Evolutionary conservation across 2,329 filamentous ascomycete genomes (phyloP).

Genomic region (Ceratocystis lukuohia): DNA sequence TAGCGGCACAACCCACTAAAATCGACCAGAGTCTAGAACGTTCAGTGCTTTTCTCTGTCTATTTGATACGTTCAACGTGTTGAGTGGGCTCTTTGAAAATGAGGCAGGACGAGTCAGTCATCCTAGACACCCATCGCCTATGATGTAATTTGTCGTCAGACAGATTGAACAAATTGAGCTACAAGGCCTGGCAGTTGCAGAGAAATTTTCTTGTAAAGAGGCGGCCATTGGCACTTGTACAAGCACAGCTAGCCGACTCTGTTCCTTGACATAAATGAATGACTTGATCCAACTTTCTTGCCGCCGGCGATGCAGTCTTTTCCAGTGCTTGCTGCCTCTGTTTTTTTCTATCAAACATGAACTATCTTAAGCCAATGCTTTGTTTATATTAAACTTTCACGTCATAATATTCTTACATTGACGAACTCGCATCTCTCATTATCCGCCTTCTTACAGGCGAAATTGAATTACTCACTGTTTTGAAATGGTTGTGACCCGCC

Average conservation of each 20-base stretch:
- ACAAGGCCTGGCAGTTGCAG: not conserved
- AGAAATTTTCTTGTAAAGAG: no score
- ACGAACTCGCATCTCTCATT: no score
- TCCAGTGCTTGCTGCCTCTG: not conserved
- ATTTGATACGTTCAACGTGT: not conserved
- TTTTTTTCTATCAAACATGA: not conserved
- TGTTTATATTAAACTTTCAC: not conserved
- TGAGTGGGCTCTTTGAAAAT: not conserved
- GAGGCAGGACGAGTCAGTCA: not conserved
- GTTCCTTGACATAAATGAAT: not conserved
- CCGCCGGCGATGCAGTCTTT: not conserved
- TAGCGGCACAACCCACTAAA: not conserved
- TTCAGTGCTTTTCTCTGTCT: no score
- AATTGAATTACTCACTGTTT: not conserved
- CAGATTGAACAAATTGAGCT: not conserved
- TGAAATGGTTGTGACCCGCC: slow-evolving; percentile 7
- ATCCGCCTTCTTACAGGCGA: no score
- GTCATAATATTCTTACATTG: no score
- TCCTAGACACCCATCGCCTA: not conserved
- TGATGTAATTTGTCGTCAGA: not conserved
- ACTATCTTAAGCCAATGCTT: not conserved
- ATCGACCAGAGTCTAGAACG: not conserved
- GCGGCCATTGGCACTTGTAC: not conserved
- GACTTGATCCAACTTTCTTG: not conserved
- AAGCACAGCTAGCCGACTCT: not conserved